Evolutionary conservation across 1,284 basidiomycete genomes (phyloP).

Genomic region (Violaceomyces palustris): DNA sequence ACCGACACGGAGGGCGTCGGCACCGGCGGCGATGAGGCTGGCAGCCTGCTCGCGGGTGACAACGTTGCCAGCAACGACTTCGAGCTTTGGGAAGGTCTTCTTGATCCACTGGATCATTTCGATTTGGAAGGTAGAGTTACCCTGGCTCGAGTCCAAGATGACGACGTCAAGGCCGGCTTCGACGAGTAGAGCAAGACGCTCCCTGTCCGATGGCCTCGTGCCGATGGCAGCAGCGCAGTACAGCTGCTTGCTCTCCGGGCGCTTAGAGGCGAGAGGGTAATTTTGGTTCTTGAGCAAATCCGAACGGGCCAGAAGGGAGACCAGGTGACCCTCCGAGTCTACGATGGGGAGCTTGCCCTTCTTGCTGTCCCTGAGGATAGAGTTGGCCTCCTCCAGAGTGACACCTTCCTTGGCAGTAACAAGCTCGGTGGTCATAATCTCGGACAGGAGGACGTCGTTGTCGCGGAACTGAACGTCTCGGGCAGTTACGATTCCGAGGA

Average conservation of each 20-base stretch:
- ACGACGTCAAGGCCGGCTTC: constrained; percentile 95
- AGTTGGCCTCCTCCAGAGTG: constrained; percentile 86
- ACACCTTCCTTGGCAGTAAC: constrained; percentile 47
- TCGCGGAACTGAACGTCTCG: constrained; percentile 93
- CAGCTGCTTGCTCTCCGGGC: constrained; percentile 86
- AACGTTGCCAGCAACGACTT: constrained; percentile 95
- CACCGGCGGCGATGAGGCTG: constrained; percentile 84
- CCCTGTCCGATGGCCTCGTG: constrained; percentile 81
- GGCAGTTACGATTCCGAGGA: constrained; percentile 92
- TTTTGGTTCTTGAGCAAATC: constrained; percentile 97
- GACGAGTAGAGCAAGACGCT: constrained; percentile 77
- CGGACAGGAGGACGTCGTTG: constrained; percentile 64
- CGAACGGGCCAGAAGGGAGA: constrained; percentile 61
- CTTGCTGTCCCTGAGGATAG: constrained; percentile 90
- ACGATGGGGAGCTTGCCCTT: constrained; percentile 81
- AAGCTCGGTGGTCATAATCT: constrained; percentile 72
- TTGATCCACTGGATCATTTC: constrained; percentile 98
- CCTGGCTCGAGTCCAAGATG: constrained; percentile 91
- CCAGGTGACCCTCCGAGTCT: constrained; percentile 40
- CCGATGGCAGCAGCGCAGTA: constrained; percentile 96
- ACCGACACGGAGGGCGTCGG: constrained; percentile 86
- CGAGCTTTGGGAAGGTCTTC: constrained; percentile 63
- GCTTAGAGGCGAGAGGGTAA: constrained; percentile 90
- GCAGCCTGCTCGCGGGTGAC: constrained; percentile 97
- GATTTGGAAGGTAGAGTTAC: constrained; percentile 88